These are phyloP conservation scores for Actinomortierella wolfii DNA, from an alignment of 371 early-diverging fungal species.

Conservation along the genomic window DNA sequence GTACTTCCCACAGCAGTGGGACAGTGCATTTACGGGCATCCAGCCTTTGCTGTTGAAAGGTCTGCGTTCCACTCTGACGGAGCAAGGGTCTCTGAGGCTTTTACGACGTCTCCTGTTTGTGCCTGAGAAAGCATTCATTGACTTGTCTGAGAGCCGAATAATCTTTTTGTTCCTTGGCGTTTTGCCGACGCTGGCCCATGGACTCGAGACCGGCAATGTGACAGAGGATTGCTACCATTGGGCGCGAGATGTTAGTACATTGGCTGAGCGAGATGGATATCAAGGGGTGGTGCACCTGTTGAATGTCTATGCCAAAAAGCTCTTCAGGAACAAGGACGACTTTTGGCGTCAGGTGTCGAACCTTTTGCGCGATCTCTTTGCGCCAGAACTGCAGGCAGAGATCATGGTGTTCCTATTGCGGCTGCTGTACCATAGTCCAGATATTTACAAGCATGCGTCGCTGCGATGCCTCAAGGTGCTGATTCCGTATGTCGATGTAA, in stretches of 20 bases:
- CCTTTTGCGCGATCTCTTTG: conserved; percentile 67
- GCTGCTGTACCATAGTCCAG: conserved; percentile 65
- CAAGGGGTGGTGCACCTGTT: conserved; percentile 60
- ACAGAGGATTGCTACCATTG: conserved; percentile 48
- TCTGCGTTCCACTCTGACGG: conserved; percentile 64
- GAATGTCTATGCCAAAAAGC: conserved; percentile 64
- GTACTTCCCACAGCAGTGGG: conserved; percentile 81
- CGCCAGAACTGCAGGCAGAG: conserved; percentile 63
- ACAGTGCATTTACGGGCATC: conserved; percentile 74
- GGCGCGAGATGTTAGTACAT: conserved; percentile 55
- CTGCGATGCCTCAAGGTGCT: conserved; percentile 68
- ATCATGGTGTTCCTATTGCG: conserved; percentile 67
- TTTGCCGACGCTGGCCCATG: conserved; percentile 71
- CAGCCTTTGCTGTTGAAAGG: conserved; percentile 80
- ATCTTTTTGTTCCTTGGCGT: conserved; percentile 72
- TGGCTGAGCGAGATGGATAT: conserved; percentile 60
- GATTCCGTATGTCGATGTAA: conserved; percentile 58
- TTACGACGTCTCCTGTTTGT: conserved; percentile 62
- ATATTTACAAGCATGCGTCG: conserved; percentile 67
- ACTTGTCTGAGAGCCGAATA: conserved; percentile 62
- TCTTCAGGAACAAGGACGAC: conserved; percentile 73
- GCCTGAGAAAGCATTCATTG: conserved; percentile 68
- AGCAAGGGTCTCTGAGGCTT: conserved; percentile 54
- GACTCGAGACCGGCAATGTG: conserved; percentile 53
- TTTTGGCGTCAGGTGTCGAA: conserved; percentile 70